Percentiles rank a stretch among this genome's conserved stretches.
These are phyloP conservation scores for Apiosordaria backusii DNA, from an alignment of 495 filamentous ascomycete genomes.

Conservation along the genomic window DNA sequence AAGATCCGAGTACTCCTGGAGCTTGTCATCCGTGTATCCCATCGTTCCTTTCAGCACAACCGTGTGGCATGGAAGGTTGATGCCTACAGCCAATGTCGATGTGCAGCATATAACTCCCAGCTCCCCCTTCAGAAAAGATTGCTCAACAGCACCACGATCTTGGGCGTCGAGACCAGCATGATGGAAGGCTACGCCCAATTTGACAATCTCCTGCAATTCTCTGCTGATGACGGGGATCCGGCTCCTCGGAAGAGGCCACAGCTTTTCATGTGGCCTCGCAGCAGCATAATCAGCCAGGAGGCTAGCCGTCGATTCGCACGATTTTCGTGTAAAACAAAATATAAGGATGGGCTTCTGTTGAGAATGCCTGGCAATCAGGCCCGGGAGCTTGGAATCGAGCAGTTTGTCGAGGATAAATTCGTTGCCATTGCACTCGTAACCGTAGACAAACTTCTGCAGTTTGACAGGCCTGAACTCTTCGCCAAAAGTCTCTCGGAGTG, in stretches of 20 bases:
- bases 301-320: constrained; percentile 71
- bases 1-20: constrained; percentile 79
- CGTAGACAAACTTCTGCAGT: constrained; percentile 82
- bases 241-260: constrained; percentile 65
- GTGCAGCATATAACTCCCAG: constrained; percentile 93
- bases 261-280: constrained; percentile 51
- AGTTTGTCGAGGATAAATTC: constrained; percentile 85
- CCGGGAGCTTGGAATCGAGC: constrained; percentile 69
- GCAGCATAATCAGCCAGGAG: constrained; percentile 66
- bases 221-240: constrained; percentile 53
- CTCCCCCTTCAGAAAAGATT: constrained; percentile 67
- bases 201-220: constrained; percentile 61
- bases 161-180: constrained; percentile 76
- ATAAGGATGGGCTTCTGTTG: constrained; percentile 84
- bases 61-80: constrained; percentile 90
- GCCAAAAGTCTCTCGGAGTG: constrained; percentile 74
- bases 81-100: constrained; percentile 86
- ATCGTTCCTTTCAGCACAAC: constrained; percentile 91
- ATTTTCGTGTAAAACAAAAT: constrained; percentile 85
- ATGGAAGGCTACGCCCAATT: constrained; percentile 83
- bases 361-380: constrained; percentile 72
- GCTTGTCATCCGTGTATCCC: constrained; percentile 60
- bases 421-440: constrained; percentile 60
- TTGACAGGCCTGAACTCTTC: constrained; percentile 89
- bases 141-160: constrained; percentile 71